Conservation (phyloP, 2,329 filamentous ascomycete species). For the Colletotrichum sp. region DNA sequence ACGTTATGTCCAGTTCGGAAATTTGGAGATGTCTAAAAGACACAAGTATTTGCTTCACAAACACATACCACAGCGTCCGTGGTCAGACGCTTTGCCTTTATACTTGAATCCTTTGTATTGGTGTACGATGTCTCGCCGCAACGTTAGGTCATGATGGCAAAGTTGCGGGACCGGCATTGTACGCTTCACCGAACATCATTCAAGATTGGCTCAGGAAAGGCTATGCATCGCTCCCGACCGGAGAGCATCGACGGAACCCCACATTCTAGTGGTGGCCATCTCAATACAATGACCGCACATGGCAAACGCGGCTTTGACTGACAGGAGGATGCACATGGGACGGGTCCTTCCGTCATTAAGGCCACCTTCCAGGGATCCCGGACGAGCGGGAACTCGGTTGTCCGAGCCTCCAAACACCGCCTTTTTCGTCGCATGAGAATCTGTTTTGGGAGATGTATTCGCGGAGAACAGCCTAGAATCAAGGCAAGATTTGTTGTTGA, state of each 20-base stretch:
- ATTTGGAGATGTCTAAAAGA: not conserved
- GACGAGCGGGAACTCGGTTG: not conserved
- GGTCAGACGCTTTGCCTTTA: not conserved
- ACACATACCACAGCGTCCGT: accelerated
- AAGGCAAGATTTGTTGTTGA: not conserved
- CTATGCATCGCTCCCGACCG: not conserved
- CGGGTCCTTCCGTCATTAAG: not conserved
- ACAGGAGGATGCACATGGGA: not conserved
- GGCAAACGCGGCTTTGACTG: not conserved
- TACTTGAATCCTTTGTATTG: not conserved
- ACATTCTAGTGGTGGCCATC: not conserved
- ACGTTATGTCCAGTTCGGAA: not conserved
- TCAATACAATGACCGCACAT: not conserved
- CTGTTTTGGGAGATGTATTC: not conserved
- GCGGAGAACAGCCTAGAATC: not conserved
- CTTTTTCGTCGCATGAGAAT: not conserved
- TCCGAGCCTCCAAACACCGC: not conserved
- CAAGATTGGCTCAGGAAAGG: not conserved
- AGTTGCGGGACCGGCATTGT: not conserved
- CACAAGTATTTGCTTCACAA: not conserved
- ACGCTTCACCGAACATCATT: not conserved
- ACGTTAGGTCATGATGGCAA: not conserved
- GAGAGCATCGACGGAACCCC: not conserved
- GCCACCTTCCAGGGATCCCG: not conserved
- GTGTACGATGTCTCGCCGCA: not conserved